Percentiles rank a stretch among this genome's conserved stretches.
These are phyloP conservation scores for Pseudocercospora vitis DNA, from an alignment of 2,329 filamentous ascomycete genomes.

Conservation along the genomic window DNA sequence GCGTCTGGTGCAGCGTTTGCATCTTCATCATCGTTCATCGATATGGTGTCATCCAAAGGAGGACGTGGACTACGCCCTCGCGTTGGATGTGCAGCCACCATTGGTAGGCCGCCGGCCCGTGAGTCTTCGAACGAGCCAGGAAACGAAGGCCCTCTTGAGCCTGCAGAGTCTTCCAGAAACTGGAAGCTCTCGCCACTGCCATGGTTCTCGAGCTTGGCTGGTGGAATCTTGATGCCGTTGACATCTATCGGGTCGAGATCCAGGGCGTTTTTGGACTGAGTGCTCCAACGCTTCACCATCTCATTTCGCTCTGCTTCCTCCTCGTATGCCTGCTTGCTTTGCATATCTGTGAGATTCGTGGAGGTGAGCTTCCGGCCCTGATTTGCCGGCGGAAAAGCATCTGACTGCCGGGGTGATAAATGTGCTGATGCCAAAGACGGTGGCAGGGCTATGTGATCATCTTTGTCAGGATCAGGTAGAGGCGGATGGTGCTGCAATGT, in stretches of 20 bases:
- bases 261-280: conserved; percentile 30
- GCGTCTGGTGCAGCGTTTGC: conserved; percentile 11
- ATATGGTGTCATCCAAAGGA: conserved; percentile 11
- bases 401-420: conserved; percentile 5
- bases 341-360: conserved; percentile 28
- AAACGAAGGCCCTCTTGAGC: conserved; percentile 56
- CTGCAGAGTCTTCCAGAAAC: conserved; percentile 64
- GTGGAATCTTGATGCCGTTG: conserved; percentile 32
- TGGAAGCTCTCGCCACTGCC: conserved; percentile 63
- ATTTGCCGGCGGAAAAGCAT: not conserved
- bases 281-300: conserved; percentile 32
- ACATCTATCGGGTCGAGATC: conserved; percentile 29
- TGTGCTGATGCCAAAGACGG: conserved; percentile 28
- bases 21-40: conserved; percentile 11
- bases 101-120: conserved; percentile 23
- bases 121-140: conserved; percentile 50
- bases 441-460: conserved; percentile 29
- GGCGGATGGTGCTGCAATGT: conserved; percentile 31
- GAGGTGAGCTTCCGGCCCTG: conserved; percentile 24
- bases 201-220: conserved; percentile 48
- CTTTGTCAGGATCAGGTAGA: conserved; percentile 34
- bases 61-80: conserved; percentile 10
- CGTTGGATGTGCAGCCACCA: conserved; percentile 27
- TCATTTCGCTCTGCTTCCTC: conserved; percentile 21
- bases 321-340: conserved; percentile 23